Evolutionary conservation across 2,329 filamentous ascomycete genomes (phyloP), one percentile per base, ranked within the genome.

Genomic region (Aspergillus sp.): DNA sequence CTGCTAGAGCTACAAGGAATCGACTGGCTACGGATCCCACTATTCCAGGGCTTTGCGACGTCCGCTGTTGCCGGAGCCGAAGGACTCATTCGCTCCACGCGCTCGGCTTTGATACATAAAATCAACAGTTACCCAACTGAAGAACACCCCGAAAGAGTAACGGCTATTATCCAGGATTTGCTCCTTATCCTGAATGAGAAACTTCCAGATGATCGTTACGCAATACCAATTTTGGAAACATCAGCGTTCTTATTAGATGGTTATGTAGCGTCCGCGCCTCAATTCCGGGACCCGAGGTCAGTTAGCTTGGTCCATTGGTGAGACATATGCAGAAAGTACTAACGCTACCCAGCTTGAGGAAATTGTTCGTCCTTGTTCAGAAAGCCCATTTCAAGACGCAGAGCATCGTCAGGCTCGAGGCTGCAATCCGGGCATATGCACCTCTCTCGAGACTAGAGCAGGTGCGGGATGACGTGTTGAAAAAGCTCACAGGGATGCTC

Each of bases 381-480:
- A 91, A 88, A 73, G 84, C 90, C 0, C 90, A 93, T 62, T 93
- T 90, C 78, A 93, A 93, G 75, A 90, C 89, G 1, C 86, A 88
- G 19, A 95, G 91, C 70, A 84, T 96, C 44, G 84, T 87, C 51
- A 93, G 95, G 72, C 81, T 98, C 1, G 85, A 91, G 70, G 89
- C 91, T 0, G 91, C 90, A 21, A 79, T 96, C 60, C 89, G 88
- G 67, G 84, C 95, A 12, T 98, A 97, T 73, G 84, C 87, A 3
- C 86, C 86, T 0, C 76, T 96, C 25, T 85, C 86, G 4, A 70
- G 73, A n/a, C 71, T 82, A n/a, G 74, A 78, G 23, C 76, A 77
- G 1, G 75, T 84, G 7, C 75, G 77, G 8, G 78, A 79, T 57
- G 82, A 83, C 19, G 89, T 88, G 3, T 73, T 87, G 54, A 86